A percentile compares a stretch with the other conserved stretches of the same genome.
Conservation (phyloP, 768 basidiomycete species). For the Melanogaster broomeanus region DNA sequence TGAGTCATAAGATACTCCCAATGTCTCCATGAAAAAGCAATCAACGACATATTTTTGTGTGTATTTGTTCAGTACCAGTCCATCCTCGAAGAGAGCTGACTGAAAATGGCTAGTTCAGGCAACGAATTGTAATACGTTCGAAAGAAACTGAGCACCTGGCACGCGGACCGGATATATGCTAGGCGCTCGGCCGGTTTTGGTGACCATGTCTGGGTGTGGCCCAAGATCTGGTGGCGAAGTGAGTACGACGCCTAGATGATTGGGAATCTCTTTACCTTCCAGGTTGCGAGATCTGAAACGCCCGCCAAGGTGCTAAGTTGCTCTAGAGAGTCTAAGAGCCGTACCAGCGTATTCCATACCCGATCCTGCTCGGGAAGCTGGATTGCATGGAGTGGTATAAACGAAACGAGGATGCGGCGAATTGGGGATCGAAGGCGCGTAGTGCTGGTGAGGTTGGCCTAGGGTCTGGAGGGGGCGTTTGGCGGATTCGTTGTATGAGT, state of each 20-base stretch:
- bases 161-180: conserved; percentile 64
- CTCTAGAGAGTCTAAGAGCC: conserved; percentile 55
- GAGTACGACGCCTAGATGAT: not conserved
- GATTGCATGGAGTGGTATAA: conserved; percentile 67
- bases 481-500: conserved; percentile 12
- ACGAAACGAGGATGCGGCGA: conserved; percentile 68
- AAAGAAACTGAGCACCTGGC: conserved; percentile 48
- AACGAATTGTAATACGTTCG: not conserved
- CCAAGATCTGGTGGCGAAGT: conserved; percentile 41
- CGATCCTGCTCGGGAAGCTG: conserved; percentile 47
- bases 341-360: conserved; percentile 53
- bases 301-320: conserved; percentile 50
- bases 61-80: conserved; percentile 53
- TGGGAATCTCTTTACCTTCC: conserved; percentile 52
- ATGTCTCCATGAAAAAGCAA: conserved; percentile 62
- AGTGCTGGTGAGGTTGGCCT: conserved; percentile 46
- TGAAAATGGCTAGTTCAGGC: conserved; percentile 26
- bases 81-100: conserved; percentile 59
- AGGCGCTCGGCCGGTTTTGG: conserved; percentile 40
- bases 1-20: conserved; percentile 54
- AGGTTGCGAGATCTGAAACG: conserved; percentile 49
- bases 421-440: conserved; percentile 64
- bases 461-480: conserved; percentile 38
- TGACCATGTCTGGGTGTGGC: conserved; percentile 51
- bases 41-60: conserved; percentile 57